Evolutionary conservation across 2,329 filamentous ascomycete species (phyloP), one percentile per base, ranked within the genome.

Genomic region (Fusarium scirpi): DNA sequence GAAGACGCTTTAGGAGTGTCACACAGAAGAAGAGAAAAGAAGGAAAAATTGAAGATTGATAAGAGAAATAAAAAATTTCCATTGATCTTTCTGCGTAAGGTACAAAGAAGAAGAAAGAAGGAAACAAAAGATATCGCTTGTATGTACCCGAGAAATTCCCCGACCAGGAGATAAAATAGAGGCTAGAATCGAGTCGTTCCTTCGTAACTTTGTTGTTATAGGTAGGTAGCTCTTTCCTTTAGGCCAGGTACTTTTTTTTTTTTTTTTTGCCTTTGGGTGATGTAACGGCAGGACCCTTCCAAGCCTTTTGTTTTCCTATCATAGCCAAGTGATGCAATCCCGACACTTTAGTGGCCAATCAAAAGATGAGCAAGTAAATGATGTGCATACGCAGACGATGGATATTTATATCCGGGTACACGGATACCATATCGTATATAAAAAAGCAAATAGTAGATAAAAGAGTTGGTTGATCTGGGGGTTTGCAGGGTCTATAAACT

Each of bases 361-460:
- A 52, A 40, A 18, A 29, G 15, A 30, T 30, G 32, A 41, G 9
- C 45, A 24, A 30, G 12, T 52, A 27, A 58, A 52, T 51, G 54
- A 58, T 58, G 54, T 58, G 45, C 54, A 52, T 58, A 29, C n/a
- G 24, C 46, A 32, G 8, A 44, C 15, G 30, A 41, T 38, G 22
- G 32, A 40, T 40, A 27, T 12, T 40, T 52, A 52, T 52, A 52
- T 20, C 48, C 48, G 48, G 48, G 32, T 52, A 52, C 48, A 3
- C 22, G 48, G 48, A 29, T 58, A 40, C 13, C 13, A 12, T n/a
- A 38, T n/a, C 34, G 10, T 38, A n/a, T 38, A 38, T n/a, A 11
- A 38, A n/a, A 38, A 43, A 27, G 32, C 24, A 18, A 55, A 55
- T n/a, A 38, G 34, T 38, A n/a, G 34, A 38, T 38, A 38, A n/a